Conservation (phyloP, 148 eudicot species). For the Camellia lanceoleosa region DNA sequence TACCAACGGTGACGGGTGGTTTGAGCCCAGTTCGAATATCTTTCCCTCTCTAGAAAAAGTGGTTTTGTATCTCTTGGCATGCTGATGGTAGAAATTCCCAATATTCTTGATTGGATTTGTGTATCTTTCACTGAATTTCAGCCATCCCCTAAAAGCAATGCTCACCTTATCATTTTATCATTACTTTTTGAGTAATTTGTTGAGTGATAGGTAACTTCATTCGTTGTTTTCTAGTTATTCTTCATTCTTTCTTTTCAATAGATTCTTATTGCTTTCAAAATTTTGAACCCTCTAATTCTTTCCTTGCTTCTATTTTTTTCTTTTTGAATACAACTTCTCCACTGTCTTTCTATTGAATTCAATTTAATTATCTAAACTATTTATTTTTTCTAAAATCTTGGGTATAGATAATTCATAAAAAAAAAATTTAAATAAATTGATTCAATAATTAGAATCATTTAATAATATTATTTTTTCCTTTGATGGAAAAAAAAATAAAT, state of each 20-base stretch:
- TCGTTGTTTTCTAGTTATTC: not conserved
- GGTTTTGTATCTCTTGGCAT: not conserved
- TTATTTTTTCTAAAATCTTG: no score
- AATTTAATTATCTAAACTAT: no score
- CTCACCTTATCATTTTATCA: not conserved
- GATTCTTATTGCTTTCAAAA: conserved; percentile 8
- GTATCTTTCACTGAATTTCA: not conserved
- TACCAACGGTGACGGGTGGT: not conserved
- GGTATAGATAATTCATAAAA: no score
- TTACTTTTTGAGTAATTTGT: not conserved
- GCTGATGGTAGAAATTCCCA: not conserved
- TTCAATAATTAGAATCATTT: no score
- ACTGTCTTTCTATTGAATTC: no score
- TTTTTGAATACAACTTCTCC: no score
- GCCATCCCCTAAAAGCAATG: conserved; percentile 1
- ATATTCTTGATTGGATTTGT: not conserved
- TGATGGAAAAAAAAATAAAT: no score
- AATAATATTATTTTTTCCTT: no score
- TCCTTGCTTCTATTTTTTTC: conserved; percentile 19
- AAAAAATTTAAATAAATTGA: no score
- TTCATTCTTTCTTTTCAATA: not conserved
- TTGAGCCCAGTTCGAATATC: conserved; percentile 15
- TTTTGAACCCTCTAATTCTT: conserved; percentile 31
- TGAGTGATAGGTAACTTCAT: not conserved
- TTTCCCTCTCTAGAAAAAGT: not conserved